Percentiles rank a stretch among this genome's conserved stretches.
Conservation (phyloP, 768 basidiomycete genomes). For the Agaricus blazei region DNA sequence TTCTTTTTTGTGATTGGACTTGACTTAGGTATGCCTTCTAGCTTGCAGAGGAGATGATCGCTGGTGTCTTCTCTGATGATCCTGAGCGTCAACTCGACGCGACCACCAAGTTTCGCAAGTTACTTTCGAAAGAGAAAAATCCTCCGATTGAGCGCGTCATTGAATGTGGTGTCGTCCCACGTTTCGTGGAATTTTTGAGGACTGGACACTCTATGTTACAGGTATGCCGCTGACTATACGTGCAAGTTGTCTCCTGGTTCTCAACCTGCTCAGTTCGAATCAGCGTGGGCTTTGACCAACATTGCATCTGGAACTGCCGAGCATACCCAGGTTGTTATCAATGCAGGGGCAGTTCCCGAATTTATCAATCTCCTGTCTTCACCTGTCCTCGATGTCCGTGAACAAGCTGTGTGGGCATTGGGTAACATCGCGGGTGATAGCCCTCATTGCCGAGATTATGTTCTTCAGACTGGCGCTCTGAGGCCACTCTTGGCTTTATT, state of each 20-base stretch:
- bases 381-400: slow-evolving; percentile 92
- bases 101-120: slow-evolving; percentile 97
- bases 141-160: slow-evolving; percentile 99
- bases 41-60: slow-evolving; percentile 90
- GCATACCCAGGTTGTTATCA: slow-evolving; percentile 97
- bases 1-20: slow-evolving; percentile 10
- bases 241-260: slow-evolving; percentile 3
- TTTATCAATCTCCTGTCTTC: slow-evolving; percentile 97
- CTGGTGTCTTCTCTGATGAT: slow-evolving; percentile 89
- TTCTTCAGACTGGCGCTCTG: slow-evolving; percentile 88
- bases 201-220: slow-evolving; percentile 81
- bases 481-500: slow-evolving; percentile 85
- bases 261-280: slow-evolving; percentile 67
- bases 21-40: slow-evolving; percentile 24
- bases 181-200: slow-evolving; percentile 93
- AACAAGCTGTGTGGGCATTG: slow-evolving; percentile 99
- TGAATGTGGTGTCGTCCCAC: slow-evolving; percentile 93
- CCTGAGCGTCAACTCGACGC: slow-evolving; percentile 91
- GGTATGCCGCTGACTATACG: slow-evolving; percentile 33
- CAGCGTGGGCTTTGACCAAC: slow-evolving; percentile 97
- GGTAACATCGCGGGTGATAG: slow-evolving; percentile 99
- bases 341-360: slow-evolving; percentile 89
- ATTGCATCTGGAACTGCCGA: slow-evolving; percentile 98
- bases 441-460: slow-evolving; percentile 95
- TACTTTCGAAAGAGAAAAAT: slow-evolving; percentile 99